A percentile compares a stretch with the other conserved stretches of the same genome.
phyloP scores from a whole-genome alignment of 768 basidiomycete species.

The Stropharia rugosoannulata region DNA sequence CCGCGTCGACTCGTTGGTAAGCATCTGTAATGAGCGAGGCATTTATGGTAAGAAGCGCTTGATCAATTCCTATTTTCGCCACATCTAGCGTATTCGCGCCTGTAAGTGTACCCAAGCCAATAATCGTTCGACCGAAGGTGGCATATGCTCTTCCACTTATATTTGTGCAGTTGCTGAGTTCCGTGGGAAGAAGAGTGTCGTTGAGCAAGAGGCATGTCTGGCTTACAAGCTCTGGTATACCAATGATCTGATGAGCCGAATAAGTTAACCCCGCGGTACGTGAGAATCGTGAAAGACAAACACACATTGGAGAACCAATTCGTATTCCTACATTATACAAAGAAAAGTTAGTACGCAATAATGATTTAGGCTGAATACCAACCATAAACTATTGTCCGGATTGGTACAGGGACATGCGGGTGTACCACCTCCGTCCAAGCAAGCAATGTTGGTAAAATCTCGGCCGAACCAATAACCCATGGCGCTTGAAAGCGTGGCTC shows the following conservation, averaged over 20 bases:
- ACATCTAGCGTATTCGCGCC: constrained; percentile 71
- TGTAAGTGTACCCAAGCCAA: constrained; percentile 48
- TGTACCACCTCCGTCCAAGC: constrained; percentile 55
- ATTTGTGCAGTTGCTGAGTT: constrained; percentile 43
- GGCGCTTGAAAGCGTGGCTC: constrained; percentile 42
- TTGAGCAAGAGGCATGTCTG: constrained; percentile 57
- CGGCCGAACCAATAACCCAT: constrained; percentile 66
- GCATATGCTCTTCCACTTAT: constrained; percentile 54
- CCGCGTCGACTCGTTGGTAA: constrained; percentile 48
- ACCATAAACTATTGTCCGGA: constrained; percentile 42
- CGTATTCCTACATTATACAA: constrained; percentile 44
- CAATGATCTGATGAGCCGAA: constrained; percentile 43
- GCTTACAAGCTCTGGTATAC: constrained; percentile 57
- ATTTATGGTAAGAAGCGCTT: constrained; percentile 41
- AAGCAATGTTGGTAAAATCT: constrained; percentile 53
- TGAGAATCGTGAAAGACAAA: constrained; percentile 20
- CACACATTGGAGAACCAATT: constrained; percentile 70
- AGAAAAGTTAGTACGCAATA: constrained; percentile 1
- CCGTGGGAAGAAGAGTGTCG: constrained; percentile 38
- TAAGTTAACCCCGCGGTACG: background rate
- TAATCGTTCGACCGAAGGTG: constrained; percentile 40
- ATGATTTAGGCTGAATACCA: constrained; percentile 7
- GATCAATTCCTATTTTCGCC: constrained; percentile 60
- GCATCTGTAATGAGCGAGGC: constrained; percentile 45
- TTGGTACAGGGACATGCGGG: constrained; percentile 54